Base-by-base conservation (phyloP, 139 green algal genomes). In the Chlorella vulgaris region DNA sequence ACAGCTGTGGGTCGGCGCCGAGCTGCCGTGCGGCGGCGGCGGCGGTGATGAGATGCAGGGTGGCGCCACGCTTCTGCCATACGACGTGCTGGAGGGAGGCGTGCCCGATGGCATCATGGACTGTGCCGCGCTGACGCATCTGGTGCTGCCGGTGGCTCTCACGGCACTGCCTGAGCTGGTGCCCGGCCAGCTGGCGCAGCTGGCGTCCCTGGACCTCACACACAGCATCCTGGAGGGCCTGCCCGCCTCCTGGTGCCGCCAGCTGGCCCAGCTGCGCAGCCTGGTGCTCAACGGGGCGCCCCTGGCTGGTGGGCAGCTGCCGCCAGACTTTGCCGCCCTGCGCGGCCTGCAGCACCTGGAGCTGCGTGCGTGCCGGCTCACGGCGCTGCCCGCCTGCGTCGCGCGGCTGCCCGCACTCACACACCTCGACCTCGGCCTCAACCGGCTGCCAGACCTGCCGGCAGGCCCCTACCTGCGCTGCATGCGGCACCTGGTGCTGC, bases 41-140 rank as follows among this genome's bases (percentile, higher is more conserved):
- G 39, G 31, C 1, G 61, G 21, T 38, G 39, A 26, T 19, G 60
- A 19, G 47, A 10, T 15, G 15, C 13, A 58, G 5, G 68, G 68
- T 39, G 42, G 24, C 28, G 50, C 70, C 0, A 39, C 70, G 50
- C 28, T 79, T 26, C 73, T 79, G 73, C 73, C 73, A 1, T 79
- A 53, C 13, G 74, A 71, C 3, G 19, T 22, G 38, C n/a, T 81
- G 58, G 74, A 81, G 58, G 74, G 74, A 7, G n/a, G 38, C 0
- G 74, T 81, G 58, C 74, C 74, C 2, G 74, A 81, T 0, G 74
- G 74, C 74, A 81, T 81, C 39, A 70, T 81, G 58, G 74, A 70
- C 38, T 81, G 74, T 58, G 55, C 53, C 55, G 42, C 58, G 5
- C 74, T 81, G 74, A 71, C 58, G 10, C n/a, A 58, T n/a, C 58